These are phyloP conservation scores for Vaccinium myrtillus DNA, from an alignment of 148 eudicot species.

Conservation along the genomic window DNA sequence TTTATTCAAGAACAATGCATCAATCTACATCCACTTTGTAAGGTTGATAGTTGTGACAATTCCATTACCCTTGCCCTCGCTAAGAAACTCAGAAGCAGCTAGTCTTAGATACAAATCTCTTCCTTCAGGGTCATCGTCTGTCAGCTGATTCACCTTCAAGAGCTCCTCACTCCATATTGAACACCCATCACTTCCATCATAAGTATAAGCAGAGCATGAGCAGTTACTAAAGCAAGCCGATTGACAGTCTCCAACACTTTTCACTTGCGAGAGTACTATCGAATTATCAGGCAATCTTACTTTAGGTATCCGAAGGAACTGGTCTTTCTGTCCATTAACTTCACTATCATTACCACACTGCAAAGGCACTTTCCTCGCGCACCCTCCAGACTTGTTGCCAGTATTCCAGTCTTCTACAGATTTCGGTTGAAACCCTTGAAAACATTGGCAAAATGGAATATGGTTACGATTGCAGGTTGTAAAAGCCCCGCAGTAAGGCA, in stretches of 20 bases:
- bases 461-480: constrained; percentile 24
- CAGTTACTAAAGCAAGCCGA: constrained; percentile 29
- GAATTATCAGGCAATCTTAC: constrained; percentile 16
- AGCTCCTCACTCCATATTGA: constrained; percentile 29
- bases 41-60: background rate
- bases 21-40: background rate
- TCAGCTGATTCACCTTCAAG: constrained; percentile 30
- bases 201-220: constrained; percentile 34
- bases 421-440: constrained; percentile 21
- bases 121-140: constrained; percentile 28
- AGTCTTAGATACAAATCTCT: constrained; percentile 32
- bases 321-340: constrained; percentile 9
- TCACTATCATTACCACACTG: constrained; percentile 19
- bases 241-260: constrained; percentile 22
- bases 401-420: constrained; percentile 13
- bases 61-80: background rate
- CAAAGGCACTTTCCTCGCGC: constrained; percentile 17
- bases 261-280: background rate
- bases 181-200: constrained; percentile 22
- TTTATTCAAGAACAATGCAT: background rate
- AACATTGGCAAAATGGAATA: constrained; percentile 19
- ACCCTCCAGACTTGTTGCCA: constrained; percentile 28
- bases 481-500: constrained; percentile 31
- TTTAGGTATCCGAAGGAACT: constrained; percentile 11
- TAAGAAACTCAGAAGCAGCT: constrained; percentile 34